Evolutionary conservation across 1,284 basidiomycete genomes (phyloP).

Genomic region (Sphagnurus paluster): DNA sequence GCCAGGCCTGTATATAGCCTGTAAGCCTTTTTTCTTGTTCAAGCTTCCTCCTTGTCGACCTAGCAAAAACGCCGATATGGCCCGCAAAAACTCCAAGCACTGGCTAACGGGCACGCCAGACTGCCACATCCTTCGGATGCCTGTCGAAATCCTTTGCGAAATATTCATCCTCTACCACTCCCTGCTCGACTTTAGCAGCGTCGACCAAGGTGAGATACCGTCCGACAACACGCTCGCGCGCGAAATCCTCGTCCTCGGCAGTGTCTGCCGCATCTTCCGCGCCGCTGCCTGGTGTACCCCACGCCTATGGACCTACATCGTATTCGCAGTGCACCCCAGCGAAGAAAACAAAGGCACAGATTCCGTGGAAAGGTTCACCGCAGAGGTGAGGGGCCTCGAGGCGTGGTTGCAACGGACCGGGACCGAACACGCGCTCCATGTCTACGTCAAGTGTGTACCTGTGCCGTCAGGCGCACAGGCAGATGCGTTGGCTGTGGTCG

Average conservation of each 20-base stretch:
- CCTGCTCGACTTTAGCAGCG: too few species aligned
- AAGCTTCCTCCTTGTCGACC: too few species aligned
- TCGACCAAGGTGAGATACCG: not conserved
- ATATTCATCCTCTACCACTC: not conserved
- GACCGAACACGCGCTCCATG: not conserved
- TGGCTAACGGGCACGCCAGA: too few species aligned
- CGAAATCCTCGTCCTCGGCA: not conserved
- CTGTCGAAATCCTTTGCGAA: not conserved
- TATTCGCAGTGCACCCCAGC: not conserved
- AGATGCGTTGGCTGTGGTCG: not conserved
- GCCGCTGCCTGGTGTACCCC: not conserved
- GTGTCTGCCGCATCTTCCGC: slow-evolving; percentile 1
- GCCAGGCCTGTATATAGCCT: too few species aligned
- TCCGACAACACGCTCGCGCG: not conserved
- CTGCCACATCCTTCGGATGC: slow-evolving; percentile 24
- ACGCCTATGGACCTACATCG: not conserved
- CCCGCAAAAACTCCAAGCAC: too few species aligned
- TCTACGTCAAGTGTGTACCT: not conserved
- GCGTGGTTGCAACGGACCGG: not conserved
- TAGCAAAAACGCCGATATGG: too few species aligned
- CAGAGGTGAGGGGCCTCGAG: not conserved
- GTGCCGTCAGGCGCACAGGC: not conserved
- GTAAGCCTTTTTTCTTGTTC: too few species aligned
- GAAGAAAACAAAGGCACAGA: too few species aligned
- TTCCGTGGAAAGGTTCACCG: not conserved